A percentile compares a stretch with the other conserved stretches of the same genome.
Evolutionary conservation across 495 filamentous ascomycete species (phyloP).

Genomic region (Trichoderma gamsii): DNA sequence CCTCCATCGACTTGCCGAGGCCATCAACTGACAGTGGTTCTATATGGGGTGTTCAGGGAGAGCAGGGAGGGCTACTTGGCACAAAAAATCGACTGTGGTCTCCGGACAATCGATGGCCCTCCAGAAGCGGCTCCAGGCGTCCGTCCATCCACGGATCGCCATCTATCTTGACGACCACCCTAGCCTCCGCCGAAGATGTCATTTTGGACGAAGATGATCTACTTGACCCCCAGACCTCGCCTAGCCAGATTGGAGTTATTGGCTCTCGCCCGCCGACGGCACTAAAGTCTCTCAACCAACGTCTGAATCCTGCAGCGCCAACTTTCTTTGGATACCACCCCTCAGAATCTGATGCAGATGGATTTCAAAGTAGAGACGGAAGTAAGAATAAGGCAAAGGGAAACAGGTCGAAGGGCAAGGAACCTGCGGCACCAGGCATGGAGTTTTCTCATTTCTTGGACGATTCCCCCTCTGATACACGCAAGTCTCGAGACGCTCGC

Average conservation of each 20-base stretch:
- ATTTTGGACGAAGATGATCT: slow-evolving; percentile 43
- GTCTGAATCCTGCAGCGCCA: slow-evolving; percentile 47
- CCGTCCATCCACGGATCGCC: slow-evolving; percentile 45
- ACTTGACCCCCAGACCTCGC: slow-evolving; percentile 27
- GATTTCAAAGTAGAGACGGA: slow-evolving; percentile 22
- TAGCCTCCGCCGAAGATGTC: slow-evolving; percentile 45
- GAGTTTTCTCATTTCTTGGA: slow-evolving; percentile 21
- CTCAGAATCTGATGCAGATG: slow-evolving; percentile 40
- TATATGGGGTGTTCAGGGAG: slow-evolving; percentile 39
- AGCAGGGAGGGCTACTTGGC: slow-evolving; percentile 12
- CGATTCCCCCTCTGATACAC: slow-evolving; percentile 56
- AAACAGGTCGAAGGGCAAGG: slow-evolving; percentile 27
- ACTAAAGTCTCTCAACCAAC: slow-evolving; percentile 37
- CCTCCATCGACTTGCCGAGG: slow-evolving; percentile 71
- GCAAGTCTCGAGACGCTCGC: slow-evolving; percentile 48
- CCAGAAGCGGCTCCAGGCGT: slow-evolving; percentile 39
- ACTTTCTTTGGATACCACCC: slow-evolving; percentile 45
- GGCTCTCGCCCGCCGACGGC: slow-evolving; percentile 41
- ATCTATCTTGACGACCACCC: slow-evolving; percentile 42
- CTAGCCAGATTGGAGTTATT: slow-evolving; percentile 45
- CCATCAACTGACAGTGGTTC: slow-evolving; percentile 70
- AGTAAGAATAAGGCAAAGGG: slow-evolving; percentile 25
- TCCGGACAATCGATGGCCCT: slow-evolving; percentile 38
- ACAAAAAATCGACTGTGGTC: slow-evolving; percentile 39
- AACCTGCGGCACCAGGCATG: slow-evolving; percentile 32